Evolutionary conservation across 371 early-diverging fungal species (phyloP).

Genomic region (Mortierella sp.): DNA sequence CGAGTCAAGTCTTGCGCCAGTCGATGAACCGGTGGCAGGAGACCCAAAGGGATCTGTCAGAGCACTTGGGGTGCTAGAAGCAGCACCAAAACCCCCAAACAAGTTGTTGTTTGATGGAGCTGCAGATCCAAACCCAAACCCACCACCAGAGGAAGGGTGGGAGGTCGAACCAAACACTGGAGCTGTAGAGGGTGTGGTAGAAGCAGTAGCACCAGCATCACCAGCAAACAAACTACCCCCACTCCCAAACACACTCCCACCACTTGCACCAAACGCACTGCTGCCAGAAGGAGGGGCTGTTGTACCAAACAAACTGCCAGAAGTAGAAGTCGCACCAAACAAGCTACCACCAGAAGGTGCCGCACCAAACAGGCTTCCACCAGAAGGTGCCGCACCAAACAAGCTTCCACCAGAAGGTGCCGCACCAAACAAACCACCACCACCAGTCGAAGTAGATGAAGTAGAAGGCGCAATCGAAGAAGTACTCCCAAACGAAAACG

Average conservation of each 20-base stretch:
- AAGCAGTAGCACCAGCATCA: no score
- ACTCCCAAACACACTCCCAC: not conserved
- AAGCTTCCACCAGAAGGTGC: not conserved
- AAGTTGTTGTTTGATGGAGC: not conserved
- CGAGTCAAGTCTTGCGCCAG: not conserved
- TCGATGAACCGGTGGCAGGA: not conserved
- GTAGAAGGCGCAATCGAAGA: not conserved
- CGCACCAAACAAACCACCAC: not conserved
- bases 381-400: not conserved
- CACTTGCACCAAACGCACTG: not conserved
- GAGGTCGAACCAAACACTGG: not conserved
- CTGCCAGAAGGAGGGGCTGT: not conserved
- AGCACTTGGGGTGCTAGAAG: not conserved
- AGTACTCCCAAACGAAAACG: not conserved
- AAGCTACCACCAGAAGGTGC: not conserved
- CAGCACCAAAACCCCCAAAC: not conserved
- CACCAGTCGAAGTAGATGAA: not conserved
- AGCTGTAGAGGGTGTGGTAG: not conserved
- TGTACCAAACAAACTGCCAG: not conserved
- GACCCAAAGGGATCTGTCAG: not conserved
- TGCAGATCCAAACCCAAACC: not conserved
- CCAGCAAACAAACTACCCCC: no score
- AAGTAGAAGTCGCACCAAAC: no score
- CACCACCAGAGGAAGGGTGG: not conserved
- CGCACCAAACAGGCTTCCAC: not conserved